phyloP scores from a whole-genome alignment of 2,329 filamentous ascomycete species.

The Eurotiales sp. region DNA sequence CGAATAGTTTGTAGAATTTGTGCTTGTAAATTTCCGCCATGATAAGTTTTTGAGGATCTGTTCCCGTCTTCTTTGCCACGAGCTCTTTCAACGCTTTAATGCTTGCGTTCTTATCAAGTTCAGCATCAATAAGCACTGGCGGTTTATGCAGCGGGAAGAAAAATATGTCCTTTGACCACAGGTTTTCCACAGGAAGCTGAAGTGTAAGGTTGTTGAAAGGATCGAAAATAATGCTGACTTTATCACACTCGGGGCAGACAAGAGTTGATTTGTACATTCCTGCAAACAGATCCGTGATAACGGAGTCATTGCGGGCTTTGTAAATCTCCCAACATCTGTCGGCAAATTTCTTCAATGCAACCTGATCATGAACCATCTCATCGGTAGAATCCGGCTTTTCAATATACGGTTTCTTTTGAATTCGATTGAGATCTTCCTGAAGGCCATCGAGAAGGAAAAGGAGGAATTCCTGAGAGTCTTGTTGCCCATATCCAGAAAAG shows the following conservation, averaged over 20 bases:
- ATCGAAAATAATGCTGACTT: constrained; percentile 98
- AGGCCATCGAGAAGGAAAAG: constrained; percentile 91
- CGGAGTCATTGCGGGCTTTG: constrained; percentile 85
- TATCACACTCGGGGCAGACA: constrained; percentile 83
- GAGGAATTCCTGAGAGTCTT: constrained; percentile 95
- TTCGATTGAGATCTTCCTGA: constrained; percentile 90
- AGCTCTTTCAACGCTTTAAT: constrained; percentile 50
- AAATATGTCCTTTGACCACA: constrained; percentile 70
- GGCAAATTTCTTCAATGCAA: constrained; percentile 78
- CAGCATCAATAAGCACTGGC: constrained; percentile 70
- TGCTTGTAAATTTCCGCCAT: constrained; percentile 76
- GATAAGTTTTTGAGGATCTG: constrained; percentile 61
- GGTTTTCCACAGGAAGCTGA: constrained; percentile 80
- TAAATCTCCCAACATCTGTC: constrained; percentile 89
- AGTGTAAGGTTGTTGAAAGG: constrained; percentile 93
- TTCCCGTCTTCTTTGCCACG: constrained; percentile 51
- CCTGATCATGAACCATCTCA: constrained; percentile 81
- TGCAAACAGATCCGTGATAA: constrained; percentile 92
- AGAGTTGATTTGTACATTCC: constrained; percentile 98
- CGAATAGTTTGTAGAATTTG: constrained; percentile 83
- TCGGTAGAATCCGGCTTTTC: constrained; percentile 98
- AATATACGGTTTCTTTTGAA: constrained; percentile 94
- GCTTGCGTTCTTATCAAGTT: constrained; percentile 66
- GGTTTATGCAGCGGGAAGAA: constrained; percentile 72
- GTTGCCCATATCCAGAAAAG: constrained; percentile 92